Percentiles rank a stretch among this genome's conserved stretches.
Conservation (phyloP, 805 yeast species). For the Candida caryicola region DNA sequence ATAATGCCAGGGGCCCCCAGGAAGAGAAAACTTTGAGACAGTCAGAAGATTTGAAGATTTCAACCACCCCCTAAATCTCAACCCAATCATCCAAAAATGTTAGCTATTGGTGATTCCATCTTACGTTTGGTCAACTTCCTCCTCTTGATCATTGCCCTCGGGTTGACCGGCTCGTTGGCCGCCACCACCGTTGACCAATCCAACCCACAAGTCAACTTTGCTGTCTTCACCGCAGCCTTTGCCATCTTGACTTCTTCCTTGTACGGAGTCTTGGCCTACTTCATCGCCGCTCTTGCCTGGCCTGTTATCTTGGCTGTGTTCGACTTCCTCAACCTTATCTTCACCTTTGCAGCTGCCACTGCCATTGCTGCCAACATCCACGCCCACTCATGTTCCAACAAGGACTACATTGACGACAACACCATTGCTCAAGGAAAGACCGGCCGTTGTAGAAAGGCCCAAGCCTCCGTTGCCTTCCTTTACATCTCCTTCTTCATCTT, state of each 20-base stretch:
- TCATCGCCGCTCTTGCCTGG: conserved; percentile 79
- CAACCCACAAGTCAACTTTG: conserved; percentile 84
- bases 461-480: conserved; percentile 77
- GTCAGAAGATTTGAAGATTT: too few relatives aligned
- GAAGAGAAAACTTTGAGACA: too few relatives aligned
- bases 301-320: conserved; percentile 71
- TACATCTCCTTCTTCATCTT: conserved; percentile 81
- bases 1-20: not conserved
- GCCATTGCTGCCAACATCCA: conserved; percentile 90
- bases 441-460: conserved; percentile 93
- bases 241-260: conserved; percentile 77
- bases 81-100: conserved; percentile 33
- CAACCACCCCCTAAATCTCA: too few relatives aligned
- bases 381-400: conserved; percentile 80
- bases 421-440: conserved; percentile 68
- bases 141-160: conserved; percentile 75
- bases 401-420: conserved; percentile 61
- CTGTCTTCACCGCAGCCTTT: conserved; percentile 83
- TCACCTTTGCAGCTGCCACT: conserved; percentile 92
- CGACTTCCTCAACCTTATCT: conserved; percentile 86
- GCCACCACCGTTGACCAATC: conserved; percentile 52
- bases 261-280: conserved; percentile 75
- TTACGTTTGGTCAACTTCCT: conserved; percentile 74
- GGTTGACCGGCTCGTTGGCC: conserved; percentile 85
- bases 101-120: conserved; percentile 71